Percentiles rank a stretch among this genome's conserved stretches.
Conservation (phyloP, 2,329 filamentous ascomycete genomes). For the Diaporthe humulicola region DNA sequence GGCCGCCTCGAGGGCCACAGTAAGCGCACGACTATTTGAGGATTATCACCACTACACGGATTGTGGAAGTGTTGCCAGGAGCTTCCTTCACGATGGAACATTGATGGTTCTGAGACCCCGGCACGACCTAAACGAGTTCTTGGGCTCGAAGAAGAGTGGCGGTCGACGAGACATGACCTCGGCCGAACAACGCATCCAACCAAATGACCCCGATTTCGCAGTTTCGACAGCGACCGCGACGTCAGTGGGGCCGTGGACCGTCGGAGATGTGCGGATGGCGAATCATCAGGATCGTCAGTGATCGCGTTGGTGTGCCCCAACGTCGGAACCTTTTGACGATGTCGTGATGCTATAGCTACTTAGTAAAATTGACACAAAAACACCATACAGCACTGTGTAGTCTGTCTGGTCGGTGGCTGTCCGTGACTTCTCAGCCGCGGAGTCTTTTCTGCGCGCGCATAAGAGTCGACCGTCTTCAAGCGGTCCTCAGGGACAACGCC, state of each 20-base stretch:
- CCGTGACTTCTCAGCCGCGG: neutral
- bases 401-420: neutral
- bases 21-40: slow-evolving; percentile 18
- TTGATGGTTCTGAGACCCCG: neutral
- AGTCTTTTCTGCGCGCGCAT: neutral
- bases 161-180: neutral
- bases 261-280: slow-evolving; percentile 17
- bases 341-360: neutral
- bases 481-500: neutral
- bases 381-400: neutral
- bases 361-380: neutral
- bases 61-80: neutral
- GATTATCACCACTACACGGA: neutral
- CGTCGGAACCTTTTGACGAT: neutral
- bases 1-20: neutral
- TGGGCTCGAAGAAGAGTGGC: neutral
- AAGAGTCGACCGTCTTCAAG: neutral
- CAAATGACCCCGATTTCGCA: neutral
- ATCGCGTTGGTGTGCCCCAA: neutral
- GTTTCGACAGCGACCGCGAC: neutral
- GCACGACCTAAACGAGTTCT: neutral
- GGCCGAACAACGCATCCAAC: neutral
- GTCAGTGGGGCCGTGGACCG: slow-evolving; percentile 24
- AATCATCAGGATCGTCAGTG: slow-evolving; percentile 14
- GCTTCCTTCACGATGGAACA: neutral